Base-by-base conservation (phyloP, 345 rosid species). In the Erodium maritimum region DNA sequence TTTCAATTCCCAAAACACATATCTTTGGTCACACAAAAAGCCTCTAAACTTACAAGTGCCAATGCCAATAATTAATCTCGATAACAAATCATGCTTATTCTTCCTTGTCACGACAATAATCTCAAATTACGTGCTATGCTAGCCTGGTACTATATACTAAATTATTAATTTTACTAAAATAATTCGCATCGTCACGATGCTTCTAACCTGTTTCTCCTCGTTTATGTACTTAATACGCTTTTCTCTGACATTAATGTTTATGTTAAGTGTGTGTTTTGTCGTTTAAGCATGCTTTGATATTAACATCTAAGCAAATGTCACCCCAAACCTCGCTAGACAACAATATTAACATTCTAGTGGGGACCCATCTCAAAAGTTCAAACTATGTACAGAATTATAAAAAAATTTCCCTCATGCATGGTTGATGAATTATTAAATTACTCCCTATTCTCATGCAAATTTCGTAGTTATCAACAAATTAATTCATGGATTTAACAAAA, bases 271-370 rank as follows among this genome's bases (percentile, higher is more conserved):
- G 50, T 65, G 59, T 34, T 59, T 53, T 75, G 76, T 67, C 68
- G 59, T 65, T 51, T 65, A 54, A 55, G 62, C 66, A 71, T 66
- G 73, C 75, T 71, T 66, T 70, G 52, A 58, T 73, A 61, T 65
- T 29, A 60, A 58, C 64, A 62, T 61, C 67, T 56, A 72, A 59
- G 68, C 70, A 52, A 42, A 17, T 80, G 77, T 79, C 78, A 58
- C 76, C 73, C 69, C 56, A 14, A n/a, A 17, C 57, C 64, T 25
- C 51, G 10, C 77, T 70, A 74, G 19, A 66, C 71, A 78, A 72
- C 80, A 79, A 79, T 70, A 63, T 65, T 60, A 67, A 81, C 75
- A 79, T 74, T 72, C 71, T 56, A 60, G 59, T 62, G 70, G 55
- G 56, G 48, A 42, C 48, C 48, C 58, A 54, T 55, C 22, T 5